Conservation (phyloP, 495 filamentous ascomycete genomes). For the Viridothelium virens region DNA sequence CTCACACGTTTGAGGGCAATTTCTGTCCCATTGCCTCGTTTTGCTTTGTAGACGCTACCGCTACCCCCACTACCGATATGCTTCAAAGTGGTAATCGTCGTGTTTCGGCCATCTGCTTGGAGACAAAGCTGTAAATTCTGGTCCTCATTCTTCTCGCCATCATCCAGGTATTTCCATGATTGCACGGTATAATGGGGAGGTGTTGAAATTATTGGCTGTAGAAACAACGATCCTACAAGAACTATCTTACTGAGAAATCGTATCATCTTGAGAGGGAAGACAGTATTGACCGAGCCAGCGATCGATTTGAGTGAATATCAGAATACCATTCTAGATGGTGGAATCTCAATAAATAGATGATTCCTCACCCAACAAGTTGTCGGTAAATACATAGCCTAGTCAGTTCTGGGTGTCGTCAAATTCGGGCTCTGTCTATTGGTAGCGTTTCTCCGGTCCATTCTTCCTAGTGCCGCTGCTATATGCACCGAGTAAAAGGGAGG, state of each 20-base stretch:
- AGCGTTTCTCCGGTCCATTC: no score
- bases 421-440: no score
- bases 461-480: no score
- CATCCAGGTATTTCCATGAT: not conserved
- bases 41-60: not conserved
- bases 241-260: not conserved
- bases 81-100: not conserved
- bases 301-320: no score
- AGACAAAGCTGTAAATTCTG: not conserved
- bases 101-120: not conserved
- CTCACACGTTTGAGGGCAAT: not conserved
- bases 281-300: no score
- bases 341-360: no score
- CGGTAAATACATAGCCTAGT: no score
- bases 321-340: no score
- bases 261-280: not conserved
- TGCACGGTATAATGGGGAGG: not conserved
- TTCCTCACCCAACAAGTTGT: no score
- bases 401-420: no score
- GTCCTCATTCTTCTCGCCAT: not conserved
- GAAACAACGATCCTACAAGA: not conserved
- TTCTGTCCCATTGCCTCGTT: not conserved
- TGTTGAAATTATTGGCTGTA: not conserved
- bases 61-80: not conserved
- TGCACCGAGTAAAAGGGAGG: no score